Percentiles rank a stretch among this genome's conserved stretches.
These are phyloP conservation scores for Alternaria arborescens DNA, from an alignment of 2,329 filamentous ascomycete genomes.

Conservation along the genomic window DNA sequence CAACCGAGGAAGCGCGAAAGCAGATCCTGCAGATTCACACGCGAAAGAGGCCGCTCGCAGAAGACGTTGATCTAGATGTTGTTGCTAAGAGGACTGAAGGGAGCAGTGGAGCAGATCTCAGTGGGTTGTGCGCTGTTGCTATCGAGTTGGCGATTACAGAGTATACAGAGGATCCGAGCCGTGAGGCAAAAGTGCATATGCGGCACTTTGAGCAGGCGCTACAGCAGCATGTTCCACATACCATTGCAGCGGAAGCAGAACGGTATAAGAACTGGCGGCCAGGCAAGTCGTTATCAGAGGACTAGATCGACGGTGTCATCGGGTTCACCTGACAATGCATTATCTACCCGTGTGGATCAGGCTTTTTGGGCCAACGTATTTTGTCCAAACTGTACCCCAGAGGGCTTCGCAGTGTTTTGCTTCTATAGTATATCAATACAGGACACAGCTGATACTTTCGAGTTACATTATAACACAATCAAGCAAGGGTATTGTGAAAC, in stretches of 20 bases:
- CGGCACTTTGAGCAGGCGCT: slow-evolving; percentile 59
- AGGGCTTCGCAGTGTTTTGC: neutral
- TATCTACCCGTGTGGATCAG: neutral
- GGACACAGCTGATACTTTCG: neutral
- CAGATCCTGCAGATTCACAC: slow-evolving; percentile 79
- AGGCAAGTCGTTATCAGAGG: slow-evolving; percentile 41
- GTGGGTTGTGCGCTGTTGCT: slow-evolving; percentile 60
- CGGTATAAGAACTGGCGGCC: slow-evolving; percentile 54
- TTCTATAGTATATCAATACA: neutral
- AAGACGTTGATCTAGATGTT: slow-evolving; percentile 70
- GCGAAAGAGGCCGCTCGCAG: slow-evolving; percentile 65
- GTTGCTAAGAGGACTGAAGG: slow-evolving; percentile 75
- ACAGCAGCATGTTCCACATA: slow-evolving; percentile 52
- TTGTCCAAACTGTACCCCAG: neutral
- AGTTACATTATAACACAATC: neutral
- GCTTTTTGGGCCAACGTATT: neutral
- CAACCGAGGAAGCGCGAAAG: slow-evolving; percentile 74
- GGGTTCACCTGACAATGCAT: neutral
- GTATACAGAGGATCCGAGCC: slow-evolving; percentile 34
- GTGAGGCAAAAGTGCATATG: slow-evolving; percentile 50
- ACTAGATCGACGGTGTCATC: neutral
- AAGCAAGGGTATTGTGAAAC: slow-evolving; percentile 3
- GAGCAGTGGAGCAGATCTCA: slow-evolving; percentile 86
- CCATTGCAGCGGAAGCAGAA: slow-evolving; percentile 54
- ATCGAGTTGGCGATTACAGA: slow-evolving; percentile 49